phyloP scores from a whole-genome alignment of 805 yeast species.

The Ascoidea asiatica region DNA sequence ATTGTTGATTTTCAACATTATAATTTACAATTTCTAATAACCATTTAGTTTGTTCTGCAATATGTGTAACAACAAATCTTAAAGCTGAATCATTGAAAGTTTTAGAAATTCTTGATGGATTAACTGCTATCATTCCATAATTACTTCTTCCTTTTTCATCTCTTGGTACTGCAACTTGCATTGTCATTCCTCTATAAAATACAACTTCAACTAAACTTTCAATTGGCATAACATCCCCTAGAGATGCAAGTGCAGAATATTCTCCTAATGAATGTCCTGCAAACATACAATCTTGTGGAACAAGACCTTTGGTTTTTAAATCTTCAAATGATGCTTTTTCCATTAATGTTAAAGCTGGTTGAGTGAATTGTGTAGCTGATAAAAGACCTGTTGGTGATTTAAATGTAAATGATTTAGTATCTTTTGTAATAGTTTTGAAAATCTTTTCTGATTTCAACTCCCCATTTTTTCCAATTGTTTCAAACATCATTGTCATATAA shows the following conservation, averaged over 20 bases:
- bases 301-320: conserved; percentile 89
- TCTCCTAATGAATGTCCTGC: conserved; percentile 99
- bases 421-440: conserved; percentile 79
- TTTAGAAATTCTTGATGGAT: conserved; percentile 83
- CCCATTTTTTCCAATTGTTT: conserved; percentile 80
- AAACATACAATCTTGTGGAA: conserved; percentile 84
- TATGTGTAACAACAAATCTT: conserved; percentile 86
- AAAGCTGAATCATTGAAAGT: conserved; percentile 90
- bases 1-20: conserved; percentile 96
- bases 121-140: conserved; percentile 98
- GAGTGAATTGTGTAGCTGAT: conserved; percentile 97
- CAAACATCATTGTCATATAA: conserved; percentile 95
- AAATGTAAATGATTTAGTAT: conserved; percentile 77
- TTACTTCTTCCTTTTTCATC: conserved; percentile 91
- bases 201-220: conserved; percentile 96
- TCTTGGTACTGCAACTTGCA: conserved; percentile 99
- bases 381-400: conserved; percentile 87
- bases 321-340: conserved; percentile 99
- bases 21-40: conserved; percentile 94
- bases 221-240: conserved; percentile 98
- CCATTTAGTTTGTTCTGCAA: conserved; percentile 78
- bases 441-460: conserved; percentile 81
- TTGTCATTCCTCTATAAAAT: conserved; percentile 99
- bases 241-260: conserved; percentile 91
- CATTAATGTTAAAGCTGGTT: conserved; percentile 98